Evolutionary conservation across 169 alveolate genomes (phyloP).

Genomic region (Hepatocystis sp.): DNA sequence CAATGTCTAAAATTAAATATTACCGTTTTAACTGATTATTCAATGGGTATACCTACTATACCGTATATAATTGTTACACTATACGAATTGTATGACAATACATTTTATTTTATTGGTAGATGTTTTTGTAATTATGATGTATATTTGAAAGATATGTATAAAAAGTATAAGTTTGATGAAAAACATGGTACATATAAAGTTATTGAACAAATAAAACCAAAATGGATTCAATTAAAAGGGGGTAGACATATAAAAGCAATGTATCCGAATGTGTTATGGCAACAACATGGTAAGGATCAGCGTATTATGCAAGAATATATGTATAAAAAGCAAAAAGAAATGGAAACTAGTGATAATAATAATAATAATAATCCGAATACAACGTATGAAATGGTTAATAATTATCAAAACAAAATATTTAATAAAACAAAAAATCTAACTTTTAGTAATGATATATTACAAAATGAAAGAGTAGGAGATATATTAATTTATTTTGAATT

Average conservation of each 20-base stretch:
- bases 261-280: constrained; percentile 69
- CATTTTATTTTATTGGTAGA: constrained; percentile 73
- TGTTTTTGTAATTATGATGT: constrained; percentile 69
- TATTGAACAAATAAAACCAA: constrained; percentile 82
- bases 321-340: constrained; percentile 45
- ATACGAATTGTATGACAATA: constrained; percentile 64
- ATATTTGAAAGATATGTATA: constrained; percentile 62
- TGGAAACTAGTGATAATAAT: constrained; percentile 1
- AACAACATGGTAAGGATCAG: constrained; percentile 49
- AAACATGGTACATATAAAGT: constrained; percentile 72
- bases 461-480: constrained; percentile 81
- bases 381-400: constrained; percentile 23
- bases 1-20: constrained; percentile 84
- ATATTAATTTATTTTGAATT: constrained; percentile 88
- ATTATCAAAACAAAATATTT: too few species aligned
- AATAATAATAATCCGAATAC: background rate
- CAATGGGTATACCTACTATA: constrained; percentile 69
- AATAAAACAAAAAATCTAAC: too few species aligned
- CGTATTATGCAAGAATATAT: constrained; percentile 47
- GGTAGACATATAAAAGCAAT: constrained; percentile 77
- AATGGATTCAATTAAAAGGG: constrained; percentile 91
- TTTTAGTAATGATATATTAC: constrained; percentile 39
- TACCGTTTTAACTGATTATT: constrained; percentile 69
- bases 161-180: constrained; percentile 67
- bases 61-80: constrained; percentile 66